Evolutionary conservation across 805 yeast species (phyloP), one percentile per base, ranked within the genome.

Genomic region (Hyphopichia homilentoma): DNA sequence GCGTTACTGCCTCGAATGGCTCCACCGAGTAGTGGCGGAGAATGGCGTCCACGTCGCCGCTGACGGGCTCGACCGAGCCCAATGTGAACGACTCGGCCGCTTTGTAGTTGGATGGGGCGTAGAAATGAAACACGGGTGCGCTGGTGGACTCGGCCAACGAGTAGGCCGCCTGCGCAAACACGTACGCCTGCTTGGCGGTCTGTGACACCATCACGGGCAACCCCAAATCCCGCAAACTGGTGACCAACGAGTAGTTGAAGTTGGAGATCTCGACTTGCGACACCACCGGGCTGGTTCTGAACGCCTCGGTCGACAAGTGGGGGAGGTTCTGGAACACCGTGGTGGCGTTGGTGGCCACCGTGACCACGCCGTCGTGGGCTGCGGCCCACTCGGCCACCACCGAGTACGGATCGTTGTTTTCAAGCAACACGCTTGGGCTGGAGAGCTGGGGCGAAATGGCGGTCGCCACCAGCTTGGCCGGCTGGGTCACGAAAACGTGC

Each of bases 81-180:
- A 38, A 20, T 29, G 41, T 49, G 8, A 39, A 36, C 6, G 43
- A 16, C 14, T 40, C 41, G 4, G 36, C 36, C 6, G 25, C 16
- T 19, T 36, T 39, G 22, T 37, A 39, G 27, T 42, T 44, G 8
- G 56, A 43, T 4, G 65, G 61, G 18, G 61, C 52, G 51, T 73
- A 81, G 53, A 88, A 84, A 59, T 88, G 95, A 38, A 88, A 67
- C 4, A 84, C 86, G 1, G 93, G 75, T 30, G 61, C 65, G 5
- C 57, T 41, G 21, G 71, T 54, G 34, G 61, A 60, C 21, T 65
- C 54, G 6, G 89, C 74, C 24, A 80, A 55, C 27, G 76, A 59
- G 45, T 77, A 74, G 2, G 94, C 76, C 16, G 79, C 72, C 27
- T 75, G 57, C 5, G 84, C 68, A 40, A 75, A 67, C 32, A 70